A percentile compares a stretch with the other conserved stretches of the same genome.
These are phyloP conservation scores for Tetraselmis striata DNA, from an alignment of 139 green algal genomes.

Conservation along the genomic window DNA sequence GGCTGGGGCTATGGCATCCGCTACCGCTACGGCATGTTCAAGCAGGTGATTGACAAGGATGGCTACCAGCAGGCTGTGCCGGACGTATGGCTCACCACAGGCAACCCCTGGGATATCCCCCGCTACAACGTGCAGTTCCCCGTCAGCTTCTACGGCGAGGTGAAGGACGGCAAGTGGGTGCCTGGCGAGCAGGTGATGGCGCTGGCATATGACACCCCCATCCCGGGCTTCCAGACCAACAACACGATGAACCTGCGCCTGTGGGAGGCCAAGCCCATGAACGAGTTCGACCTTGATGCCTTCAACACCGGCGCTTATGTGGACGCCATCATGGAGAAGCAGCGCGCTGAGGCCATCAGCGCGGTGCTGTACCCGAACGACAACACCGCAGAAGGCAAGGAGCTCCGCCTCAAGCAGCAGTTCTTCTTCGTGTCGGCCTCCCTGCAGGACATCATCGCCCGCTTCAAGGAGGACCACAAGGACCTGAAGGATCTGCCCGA, in stretches of 20 bases:
- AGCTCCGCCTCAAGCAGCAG: conserved; percentile 98
- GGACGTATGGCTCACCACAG: conserved; percentile 92
- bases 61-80: conserved; percentile 77
- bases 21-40: conserved; percentile 99
- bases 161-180: conserved; percentile 49
- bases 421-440: conserved; percentile 97
- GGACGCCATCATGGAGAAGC: conserved; percentile 71
- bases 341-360: conserved; percentile 86
- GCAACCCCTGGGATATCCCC: conserved; percentile 87
- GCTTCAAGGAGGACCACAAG: conserved; percentile 56
- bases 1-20: conserved; percentile 98
- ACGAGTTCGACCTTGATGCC: conserved; percentile 86
- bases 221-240: conserved; percentile 86
- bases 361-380: conserved; percentile 98
- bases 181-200: conserved; percentile 74
- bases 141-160: conserved; percentile 69
- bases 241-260: conserved; percentile 95
- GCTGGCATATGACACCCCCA: conserved; percentile 90
- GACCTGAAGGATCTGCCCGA: conserved; percentile 58
- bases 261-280: conserved; percentile 83
- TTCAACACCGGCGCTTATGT: conserved; percentile 76
- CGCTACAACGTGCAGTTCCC: conserved; percentile 54
- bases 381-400: conserved; percentile 91
- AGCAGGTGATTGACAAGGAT: conserved; percentile 58
- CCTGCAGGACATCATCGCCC: conserved; percentile 71